Base-by-base conservation (phyloP, 352 stramenopile genomes). In the Thalassiosira gravida region DNA sequence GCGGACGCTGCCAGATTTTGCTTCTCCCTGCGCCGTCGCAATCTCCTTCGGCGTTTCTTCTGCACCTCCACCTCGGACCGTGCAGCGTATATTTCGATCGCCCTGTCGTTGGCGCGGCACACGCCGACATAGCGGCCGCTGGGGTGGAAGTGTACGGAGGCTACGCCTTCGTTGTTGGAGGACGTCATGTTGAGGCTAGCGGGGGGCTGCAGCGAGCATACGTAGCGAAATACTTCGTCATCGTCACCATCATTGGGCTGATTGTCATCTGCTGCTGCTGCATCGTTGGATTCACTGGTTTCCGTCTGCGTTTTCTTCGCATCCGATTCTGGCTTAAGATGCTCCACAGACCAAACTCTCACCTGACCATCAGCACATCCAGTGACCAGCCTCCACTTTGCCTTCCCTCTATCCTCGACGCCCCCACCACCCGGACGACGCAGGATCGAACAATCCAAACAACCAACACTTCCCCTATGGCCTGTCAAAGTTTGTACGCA, bases 401-500 rank as follows among this genome's bases (percentile, higher is more conserved):
- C 57, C 39, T 61, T 75, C 35, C 44, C 32, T 30, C 24, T 56
- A 50, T 70, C 47, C 29, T 78, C 58, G 13, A 46, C 47, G 53
- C 29, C 49, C 6, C 18, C 24, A n/a, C 20, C 49, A 30, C 55
- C 53, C 46, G 37, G 57, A 67, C 22, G 47, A 67, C 27, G 14
- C 16, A 83, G n/a, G 32, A 83, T 71, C 14, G 61, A 64, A 57
- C 62, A 85, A 39, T 76, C 66, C 37, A 85, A 75, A 63, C 77
- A 85, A 27, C 74, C 77, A 52, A 91, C 52, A 90, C 80, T 80
- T 52, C 85, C 87, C 14, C 82, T 59, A 74, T 93, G 86, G 27
- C 79, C 88, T 7, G 87, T 81, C 73, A 94, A 89, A 29, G 90
- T 94, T 53, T 94, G 87, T 3, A 89, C 79, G 67, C 90, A 94